phyloP scores from a whole-genome alignment of 1,139 yeast species.

The Saccharomyces hybrid region DNA sequence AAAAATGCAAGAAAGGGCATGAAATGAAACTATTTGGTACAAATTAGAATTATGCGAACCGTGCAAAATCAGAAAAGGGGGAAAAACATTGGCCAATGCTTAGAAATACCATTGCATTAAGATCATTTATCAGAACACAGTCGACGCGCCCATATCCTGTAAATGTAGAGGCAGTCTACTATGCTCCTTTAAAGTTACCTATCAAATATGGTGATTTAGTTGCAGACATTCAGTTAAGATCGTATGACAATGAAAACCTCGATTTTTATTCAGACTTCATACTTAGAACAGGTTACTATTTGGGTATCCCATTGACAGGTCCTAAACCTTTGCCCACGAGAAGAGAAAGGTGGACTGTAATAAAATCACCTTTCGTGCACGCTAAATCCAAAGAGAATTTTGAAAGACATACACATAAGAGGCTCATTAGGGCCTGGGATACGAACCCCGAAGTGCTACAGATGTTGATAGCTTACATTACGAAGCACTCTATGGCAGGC shows the following conservation, averaged over 20 bases:
- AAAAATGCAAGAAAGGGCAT: not conserved
- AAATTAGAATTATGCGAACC: not conserved
- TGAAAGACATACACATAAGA: slow-evolving; percentile 76
- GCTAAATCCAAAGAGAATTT: slow-evolving; percentile 94
- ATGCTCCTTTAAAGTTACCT: slow-evolving; percentile 68
- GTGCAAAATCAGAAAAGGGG: not conserved
- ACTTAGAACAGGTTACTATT: slow-evolving; percentile 78
- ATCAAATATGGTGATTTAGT: slow-evolving; percentile 63
- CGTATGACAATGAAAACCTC: slow-evolving; percentile 63
- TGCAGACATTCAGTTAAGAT: slow-evolving; percentile 62
- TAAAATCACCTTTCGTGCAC: slow-evolving; percentile 86
- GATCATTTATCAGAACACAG: slow-evolving; percentile 33
- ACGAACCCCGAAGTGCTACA: slow-evolving; percentile 81
- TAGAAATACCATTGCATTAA: slow-evolving; percentile 6
- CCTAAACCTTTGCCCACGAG: slow-evolving; percentile 60
- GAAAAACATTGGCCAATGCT: not conserved
- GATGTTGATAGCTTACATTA: slow-evolving; percentile 69
- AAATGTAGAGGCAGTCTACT: slow-evolving; percentile 73
- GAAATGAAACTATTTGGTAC: not conserved
- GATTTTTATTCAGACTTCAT: slow-evolving; percentile 81
- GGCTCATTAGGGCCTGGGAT: slow-evolving; percentile 70
- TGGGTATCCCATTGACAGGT: slow-evolving; percentile 76
- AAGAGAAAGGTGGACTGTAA: slow-evolving; percentile 89
- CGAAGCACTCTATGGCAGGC: slow-evolving; percentile 71
- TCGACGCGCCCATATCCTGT: slow-evolving; percentile 59